A percentile compares a stretch with the other conserved stretches of the same genome.
phyloP scores from a whole-genome alignment of 768 basidiomycete genomes.

The Russula abietina region DNA sequence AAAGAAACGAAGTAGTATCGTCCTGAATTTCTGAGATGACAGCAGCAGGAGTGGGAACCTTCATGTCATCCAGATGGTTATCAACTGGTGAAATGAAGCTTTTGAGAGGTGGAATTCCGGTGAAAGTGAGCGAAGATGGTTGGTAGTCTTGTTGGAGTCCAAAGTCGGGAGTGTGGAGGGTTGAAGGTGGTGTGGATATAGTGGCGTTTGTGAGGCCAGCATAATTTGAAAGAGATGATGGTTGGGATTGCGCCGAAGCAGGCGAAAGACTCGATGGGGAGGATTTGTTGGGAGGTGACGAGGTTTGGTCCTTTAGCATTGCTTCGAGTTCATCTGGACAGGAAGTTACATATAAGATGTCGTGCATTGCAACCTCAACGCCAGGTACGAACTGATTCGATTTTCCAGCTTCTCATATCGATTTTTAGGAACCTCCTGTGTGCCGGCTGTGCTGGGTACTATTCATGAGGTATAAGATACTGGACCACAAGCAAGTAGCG shows the following conservation, averaged over 20 bases:
- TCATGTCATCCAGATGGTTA: slow-evolving; percentile 2
- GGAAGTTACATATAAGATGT: not conserved
- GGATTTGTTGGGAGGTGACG: not conserved
- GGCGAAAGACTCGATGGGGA: slow-evolving; percentile 8
- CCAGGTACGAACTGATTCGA: slow-evolving; percentile 51
- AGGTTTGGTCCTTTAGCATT: slow-evolving; percentile 39
- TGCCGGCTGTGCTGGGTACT: slow-evolving; percentile 33
- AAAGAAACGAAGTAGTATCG: not conserved
- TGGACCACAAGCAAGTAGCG: not conserved
- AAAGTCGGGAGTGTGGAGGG: slow-evolving; percentile 3
- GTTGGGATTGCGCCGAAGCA: slow-evolving; percentile 3
- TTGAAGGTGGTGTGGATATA: not conserved
- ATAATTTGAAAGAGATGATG: slow-evolving; percentile 5
- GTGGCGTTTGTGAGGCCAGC: not conserved
- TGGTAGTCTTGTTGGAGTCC: slow-evolving; percentile 7
- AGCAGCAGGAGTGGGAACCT: not conserved
- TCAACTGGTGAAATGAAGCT: slow-evolving; percentile 1
- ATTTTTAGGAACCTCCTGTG: slow-evolving; percentile 50
- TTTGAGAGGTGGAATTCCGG: not conserved
- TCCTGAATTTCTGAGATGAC: not conserved
- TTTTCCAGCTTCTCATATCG: slow-evolving; percentile 59
- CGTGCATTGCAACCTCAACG: not conserved
- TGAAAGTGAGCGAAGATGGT: not conserved
- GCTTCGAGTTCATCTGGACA: slow-evolving; percentile 61
- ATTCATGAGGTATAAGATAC: slow-evolving; percentile 24